These are phyloP conservation scores for Jacaranda mimosifolia DNA, from an alignment of 257 asterid genomes.

Conservation along the genomic window DNA sequence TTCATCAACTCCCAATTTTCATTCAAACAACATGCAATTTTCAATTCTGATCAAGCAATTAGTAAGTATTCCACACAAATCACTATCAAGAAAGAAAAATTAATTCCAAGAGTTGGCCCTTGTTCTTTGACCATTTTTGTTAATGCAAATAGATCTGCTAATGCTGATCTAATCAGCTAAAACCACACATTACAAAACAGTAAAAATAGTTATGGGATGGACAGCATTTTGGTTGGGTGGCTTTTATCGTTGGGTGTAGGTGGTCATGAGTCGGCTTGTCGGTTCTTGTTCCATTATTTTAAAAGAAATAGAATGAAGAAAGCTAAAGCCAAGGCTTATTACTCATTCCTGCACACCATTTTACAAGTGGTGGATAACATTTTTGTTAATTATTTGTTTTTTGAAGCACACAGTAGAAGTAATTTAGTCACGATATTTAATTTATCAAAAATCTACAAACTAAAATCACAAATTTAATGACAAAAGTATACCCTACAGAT, in stretches of 20 bases:
- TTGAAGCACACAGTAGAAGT: no score
- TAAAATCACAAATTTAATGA: no score
- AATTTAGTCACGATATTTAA: no score
- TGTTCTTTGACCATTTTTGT: conserved; percentile 21
- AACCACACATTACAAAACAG: conserved; percentile 16
- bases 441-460: no score
- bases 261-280: conserved; percentile 21
- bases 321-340: conserved; percentile 7
- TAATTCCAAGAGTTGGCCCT: conserved; percentile 12
- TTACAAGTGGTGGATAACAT: not conserved
- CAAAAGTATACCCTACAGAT: no score
- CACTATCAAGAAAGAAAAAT: no score
- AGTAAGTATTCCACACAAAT: no score
- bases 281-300: conserved; percentile 25
- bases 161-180: conserved; percentile 42
- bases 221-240: conserved; percentile 24
- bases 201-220: conserved; percentile 27
- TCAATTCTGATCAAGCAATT: no score
- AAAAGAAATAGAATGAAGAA: not conserved
- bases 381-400: no score
- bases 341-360: not conserved
- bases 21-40: no score
- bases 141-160: conserved; percentile 6
- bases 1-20: no score
- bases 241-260: conserved; percentile 22